phyloP scores from a whole-genome alignment of 208 protist genomes.

The Crithidia sp. region DNA sequence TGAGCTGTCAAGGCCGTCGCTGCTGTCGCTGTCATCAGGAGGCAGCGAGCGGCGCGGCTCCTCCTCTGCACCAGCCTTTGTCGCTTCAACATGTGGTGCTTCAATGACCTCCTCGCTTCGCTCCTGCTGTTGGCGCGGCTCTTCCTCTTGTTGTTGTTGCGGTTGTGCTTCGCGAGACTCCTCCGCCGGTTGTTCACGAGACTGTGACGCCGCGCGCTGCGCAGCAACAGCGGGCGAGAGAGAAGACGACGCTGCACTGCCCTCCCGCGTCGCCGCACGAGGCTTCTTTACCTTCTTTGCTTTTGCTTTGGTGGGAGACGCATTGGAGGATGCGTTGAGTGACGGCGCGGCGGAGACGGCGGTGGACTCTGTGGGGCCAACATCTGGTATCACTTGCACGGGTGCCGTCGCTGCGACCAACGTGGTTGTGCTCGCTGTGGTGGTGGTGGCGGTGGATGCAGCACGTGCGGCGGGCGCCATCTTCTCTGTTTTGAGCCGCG shows the following conservation, averaged over 20 bases:
- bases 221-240: not conserved
- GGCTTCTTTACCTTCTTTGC: not conserved
- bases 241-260: not conserved
- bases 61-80: not conserved
- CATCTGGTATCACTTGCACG: too few relatives aligned
- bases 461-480: not conserved
- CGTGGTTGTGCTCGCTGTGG: too few relatives aligned
- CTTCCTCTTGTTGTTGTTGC: not conserved
- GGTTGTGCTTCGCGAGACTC: not conserved
- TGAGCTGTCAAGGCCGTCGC: not conserved
- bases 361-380: too few relatives aligned
- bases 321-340: not conserved
- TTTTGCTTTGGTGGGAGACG: not conserved
- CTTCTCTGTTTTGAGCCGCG: conserved; percentile 14
- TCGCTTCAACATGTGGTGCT: not conserved
- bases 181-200: too few relatives aligned
- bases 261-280: not conserved
- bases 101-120: not conserved
- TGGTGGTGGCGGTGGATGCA: not conserved
- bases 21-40: conserved; percentile 9
- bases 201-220: too few relatives aligned
- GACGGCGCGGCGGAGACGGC: not conserved
- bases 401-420: too few relatives aligned
- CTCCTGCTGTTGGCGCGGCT: not conserved
- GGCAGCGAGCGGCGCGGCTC: conserved; percentile 4